Evolutionary conservation across 2,329 filamentous ascomycete genomes (phyloP), one percentile per base, ranked within the genome.

Genomic region (Ophiostoma novo-ulmi): DNA sequence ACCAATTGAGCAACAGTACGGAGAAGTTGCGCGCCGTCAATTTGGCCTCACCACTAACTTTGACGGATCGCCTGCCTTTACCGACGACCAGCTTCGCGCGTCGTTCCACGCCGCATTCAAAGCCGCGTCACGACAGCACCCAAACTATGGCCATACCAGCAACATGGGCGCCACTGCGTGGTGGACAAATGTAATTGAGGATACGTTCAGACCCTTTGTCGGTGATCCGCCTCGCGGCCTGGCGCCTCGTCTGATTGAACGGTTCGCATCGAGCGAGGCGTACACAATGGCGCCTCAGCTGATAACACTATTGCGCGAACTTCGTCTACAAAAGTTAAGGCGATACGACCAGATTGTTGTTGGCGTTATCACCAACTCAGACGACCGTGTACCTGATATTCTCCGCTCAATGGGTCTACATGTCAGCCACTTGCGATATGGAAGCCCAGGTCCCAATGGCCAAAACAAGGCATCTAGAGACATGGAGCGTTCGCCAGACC

Each of bases 321-420:
- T 88, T 5, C 52, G 48, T 7, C 64, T 55, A 39, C 10, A 26
- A 36, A 38, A 36, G 44, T 20, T 20, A n/a, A 48, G 17, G 10
- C 5, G 36, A 20, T 73, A 71, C 17, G 69, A 63, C 35, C 35
- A 39, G 7, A 44, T 83, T 5, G 78, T 87, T 1, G 78, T 88
- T 5, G 87, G 87, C 36, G 80, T 89, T 6, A 82, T 90, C 68
- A 87, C 87, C 13, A 90, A 90, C 75, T 89, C 87, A 0, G 88
- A 90, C 74, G 82, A 86, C 75, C 81, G 87, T n/a, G 84, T 89
- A 0, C 82, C 83, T 0, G 77, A 77, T 36, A 81, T 89, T 31
- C 77, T 90, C 4, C 77, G 80, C 0, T 85, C 85, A 0, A 78
- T 89, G 5, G 85, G 85, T 0, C 74, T 90, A 38, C 77, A 75